Base-by-base conservation (phyloP, 352 stramenopile species). In the Globisporangium mamillatum region DNA sequence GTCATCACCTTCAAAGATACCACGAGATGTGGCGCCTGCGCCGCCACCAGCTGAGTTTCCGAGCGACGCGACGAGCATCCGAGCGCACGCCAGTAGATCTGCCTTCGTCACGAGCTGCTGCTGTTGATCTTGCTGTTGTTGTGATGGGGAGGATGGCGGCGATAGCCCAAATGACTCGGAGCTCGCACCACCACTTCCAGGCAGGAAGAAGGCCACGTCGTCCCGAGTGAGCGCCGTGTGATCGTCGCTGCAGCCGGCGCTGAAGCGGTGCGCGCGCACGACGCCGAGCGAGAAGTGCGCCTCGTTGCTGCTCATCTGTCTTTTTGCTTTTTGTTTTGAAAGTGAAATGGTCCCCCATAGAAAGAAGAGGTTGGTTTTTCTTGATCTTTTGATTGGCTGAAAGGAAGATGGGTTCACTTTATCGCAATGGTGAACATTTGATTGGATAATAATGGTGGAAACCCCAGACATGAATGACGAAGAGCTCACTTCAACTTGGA, bases 191-290 rank as follows among this genome's bases (percentile, higher is more conserved):
- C 9, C 61, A 1, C 10, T n/a, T 1, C 41, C 27, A 5, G 41
- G 14, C 16, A 66, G 34, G 18, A 73, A 52, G n/a, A 78, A 83
- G 25, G 80, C 76, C 27, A 83, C 66, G 32, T 73, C 63, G 16
- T 82, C 77, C 2, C 60, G 60, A 25, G 25, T 60, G 44, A 34
- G 10, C 0, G n/a, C 6, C 1, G 10, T 4, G 50, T 29, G 52
- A 5, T 22, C 36, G 34, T 32, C 38, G 25, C 53, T 67, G 53
- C 60, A 69, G 16, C 72, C 65, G 7, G 64, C 32, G 32, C 63
- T 61, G 48, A 41, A 57, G 12, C 65, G 68, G 24, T 59, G 72
- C n/a, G 62, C 64, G 57, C 64, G 68, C 72, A 77, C 68, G 63
- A 77, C 38, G 8, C 52, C 64, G 41, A 77, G 18, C 20, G 57